Evolutionary conservation across 1,284 basidiomycete genomes (phyloP).

Genomic region (Stygiomarasmius scandens): DNA sequence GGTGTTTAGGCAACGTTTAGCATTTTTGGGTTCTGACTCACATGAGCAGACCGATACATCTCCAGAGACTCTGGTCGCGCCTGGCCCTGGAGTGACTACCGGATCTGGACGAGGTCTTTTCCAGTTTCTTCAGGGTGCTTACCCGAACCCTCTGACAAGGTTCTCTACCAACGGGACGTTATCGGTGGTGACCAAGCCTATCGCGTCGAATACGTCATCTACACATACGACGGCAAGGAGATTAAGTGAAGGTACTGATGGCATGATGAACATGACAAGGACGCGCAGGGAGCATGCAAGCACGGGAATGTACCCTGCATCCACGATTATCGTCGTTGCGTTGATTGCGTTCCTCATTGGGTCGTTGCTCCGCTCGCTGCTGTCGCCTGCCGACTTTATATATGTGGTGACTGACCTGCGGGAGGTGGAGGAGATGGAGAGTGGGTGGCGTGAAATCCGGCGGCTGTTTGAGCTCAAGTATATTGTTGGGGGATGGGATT

Average conservation of each 20-base stretch:
- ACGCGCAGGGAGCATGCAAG: constrained; percentile 15
- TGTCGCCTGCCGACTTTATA: constrained; percentile 87
- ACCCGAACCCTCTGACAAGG: constrained; percentile 13
- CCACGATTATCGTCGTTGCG: constrained; percentile 76
- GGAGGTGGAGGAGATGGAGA: constrained; percentile 51
- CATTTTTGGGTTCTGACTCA: constrained; percentile 14
- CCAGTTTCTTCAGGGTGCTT: constrained; percentile 38
- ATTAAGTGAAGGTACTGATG: background rate
- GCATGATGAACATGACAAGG: constrained; percentile 2
- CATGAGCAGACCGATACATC: constrained; percentile 16
- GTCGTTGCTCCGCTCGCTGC: constrained; percentile 82
- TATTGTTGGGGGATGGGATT: constrained; percentile 77
- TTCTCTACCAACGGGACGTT: constrained; percentile 5
- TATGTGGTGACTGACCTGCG: constrained; percentile 65
- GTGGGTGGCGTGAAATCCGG: constrained; percentile 83
- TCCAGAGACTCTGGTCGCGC: background rate
- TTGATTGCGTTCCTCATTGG: constrained; percentile 91
- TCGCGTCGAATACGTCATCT: constrained; percentile 1
- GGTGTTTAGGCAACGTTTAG: constrained; percentile 19
- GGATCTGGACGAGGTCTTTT: background rate
- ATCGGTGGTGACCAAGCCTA: background rate
- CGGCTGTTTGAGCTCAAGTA: constrained; percentile 80
- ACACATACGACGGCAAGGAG: background rate
- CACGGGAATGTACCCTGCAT: constrained; percentile 44
- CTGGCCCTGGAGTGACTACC: constrained; percentile 28